Evolutionary conservation across 1,284 basidiomycete species (phyloP).

Genomic region (Agroathelia rolfsii): DNA sequence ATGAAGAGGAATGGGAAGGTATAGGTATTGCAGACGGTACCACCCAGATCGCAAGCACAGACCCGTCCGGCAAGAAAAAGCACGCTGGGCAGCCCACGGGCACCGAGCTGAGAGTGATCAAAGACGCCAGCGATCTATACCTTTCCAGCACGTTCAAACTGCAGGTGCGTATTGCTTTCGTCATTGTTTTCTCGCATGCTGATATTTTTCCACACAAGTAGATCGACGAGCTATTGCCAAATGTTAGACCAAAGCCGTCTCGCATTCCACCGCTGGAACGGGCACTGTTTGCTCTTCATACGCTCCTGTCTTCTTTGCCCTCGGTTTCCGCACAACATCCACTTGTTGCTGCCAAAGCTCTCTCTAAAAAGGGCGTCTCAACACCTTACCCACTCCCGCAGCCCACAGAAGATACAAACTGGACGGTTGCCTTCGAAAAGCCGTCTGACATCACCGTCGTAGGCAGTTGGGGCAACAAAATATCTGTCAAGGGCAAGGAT

Average conservation of each 20-base stretch:
- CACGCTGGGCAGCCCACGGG: constrained; percentile 48
- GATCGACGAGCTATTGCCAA: constrained; percentile 76
- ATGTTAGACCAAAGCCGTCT: constrained; percentile 61
- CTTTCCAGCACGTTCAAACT: constrained; percentile 80
- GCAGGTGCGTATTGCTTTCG: constrained; percentile 39
- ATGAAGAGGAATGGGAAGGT: constrained; percentile 19
- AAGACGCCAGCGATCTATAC: constrained; percentile 72
- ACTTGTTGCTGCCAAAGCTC: constrained; percentile 41
- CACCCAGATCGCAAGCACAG: constrained; percentile 12
- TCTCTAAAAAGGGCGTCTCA: constrained; percentile 41
- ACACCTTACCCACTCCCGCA: constrained; percentile 58
- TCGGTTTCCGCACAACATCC: constrained; percentile 56
- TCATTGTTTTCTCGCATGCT: constrained; percentile 1
- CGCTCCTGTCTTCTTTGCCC: constrained; percentile 48
- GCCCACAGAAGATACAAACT: constrained; percentile 62
- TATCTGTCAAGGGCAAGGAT: constrained; percentile 56
- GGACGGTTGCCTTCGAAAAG: constrained; percentile 66
- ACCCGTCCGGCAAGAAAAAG: constrained; percentile 11
- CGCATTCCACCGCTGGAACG: constrained; percentile 47
- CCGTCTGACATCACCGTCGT: constrained; percentile 59
- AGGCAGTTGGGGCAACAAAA: constrained; percentile 70
- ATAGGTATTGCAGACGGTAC: constrained; percentile 6
- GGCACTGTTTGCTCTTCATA: constrained; percentile 54
- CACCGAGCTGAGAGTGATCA: constrained; percentile 68
- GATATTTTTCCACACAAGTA: constrained; percentile 19